phyloP scores from a whole-genome alignment of 306 rosid species.

The Quercus gilva region DNA sequence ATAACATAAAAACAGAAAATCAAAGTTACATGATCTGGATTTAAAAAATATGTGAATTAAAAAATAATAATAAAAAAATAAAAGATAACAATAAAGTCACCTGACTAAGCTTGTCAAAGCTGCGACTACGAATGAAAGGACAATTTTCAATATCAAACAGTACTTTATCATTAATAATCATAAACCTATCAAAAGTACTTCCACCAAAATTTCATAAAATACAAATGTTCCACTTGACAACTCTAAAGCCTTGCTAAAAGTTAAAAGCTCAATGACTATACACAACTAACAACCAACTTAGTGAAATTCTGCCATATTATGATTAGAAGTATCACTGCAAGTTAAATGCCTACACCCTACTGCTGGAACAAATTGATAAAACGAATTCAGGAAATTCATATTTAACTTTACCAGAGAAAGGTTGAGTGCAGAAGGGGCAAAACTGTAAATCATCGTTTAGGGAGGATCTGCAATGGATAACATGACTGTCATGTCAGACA shows the following conservation, averaged over 20 bases:
- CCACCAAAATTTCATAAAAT: background rate
- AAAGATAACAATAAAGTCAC: background rate
- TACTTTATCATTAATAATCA: background rate
- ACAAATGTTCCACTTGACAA: background rate
- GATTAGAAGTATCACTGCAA: background rate
- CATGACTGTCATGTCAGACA: background rate
- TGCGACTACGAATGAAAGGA: background rate
- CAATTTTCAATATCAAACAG: background rate
- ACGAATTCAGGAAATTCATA: background rate
- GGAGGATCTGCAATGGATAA: conserved; percentile 59
- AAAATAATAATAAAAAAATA: background rate
- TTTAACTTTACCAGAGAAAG: conserved; percentile 67
- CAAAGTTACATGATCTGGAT: background rate
- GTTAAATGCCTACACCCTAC: background rate
- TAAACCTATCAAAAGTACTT: background rate
- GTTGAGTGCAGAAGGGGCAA: conserved; percentile 92
- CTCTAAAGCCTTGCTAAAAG: background rate
- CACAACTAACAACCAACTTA: background rate
- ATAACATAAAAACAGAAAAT: background rate
- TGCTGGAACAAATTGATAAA: background rate
- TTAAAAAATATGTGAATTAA: background rate
- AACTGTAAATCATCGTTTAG: conserved; percentile 73
- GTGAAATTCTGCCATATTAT: background rate
- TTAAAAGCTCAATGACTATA: background rate
- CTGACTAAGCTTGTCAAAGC: background rate